Base-by-base conservation (phyloP, 768 basidiomycete genomes). In the Podaxis mareebaensis region DNA sequence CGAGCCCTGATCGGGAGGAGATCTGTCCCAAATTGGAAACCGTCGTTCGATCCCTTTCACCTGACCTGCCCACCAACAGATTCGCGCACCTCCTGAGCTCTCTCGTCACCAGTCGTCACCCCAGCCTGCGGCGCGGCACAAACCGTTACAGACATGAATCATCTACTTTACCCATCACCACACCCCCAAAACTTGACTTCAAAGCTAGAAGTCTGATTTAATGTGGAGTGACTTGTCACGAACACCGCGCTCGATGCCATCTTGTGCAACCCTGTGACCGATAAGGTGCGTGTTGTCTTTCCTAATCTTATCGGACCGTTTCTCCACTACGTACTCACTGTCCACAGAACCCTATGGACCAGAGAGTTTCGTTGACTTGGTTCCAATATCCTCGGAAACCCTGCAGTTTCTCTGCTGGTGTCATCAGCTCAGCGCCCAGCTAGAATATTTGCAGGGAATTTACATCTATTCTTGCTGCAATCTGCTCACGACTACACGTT, bases 1-100 rank as follows among this genome's bases (percentile, higher is more conserved):
- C 26, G 60, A 69, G 40, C 69, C 72, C 67, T 69, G 66, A 73
- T 75, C 73, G 70, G 68, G 67, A 64, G 59, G 72, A 73, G 74
- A 75, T 75, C 74, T 74, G 36, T 40, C 68, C 67, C 40, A 17
- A 66, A 67, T 53, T 59, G 72, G 62, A 65, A 60, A 30, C 7
- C 7, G 17, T 42, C 40, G 15, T 62, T 56, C 44, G 20, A n/a
- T 4, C 22, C 40, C 39, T 22, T 54, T 22, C 60, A 61, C 60
- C 60, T 61, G 60, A 61, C 60, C 53, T 36, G 24, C 26, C 49
- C 26, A 26, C 26, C 20, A 28, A 51, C 49, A 46, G n/a, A 46
- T 20, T 33, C 7, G 22, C 7, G 10, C 26, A 51, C 49, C 26
- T 51, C 13, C 26, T 51, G 49, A 46, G n/a, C 44, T 51, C 24